These are phyloP conservation scores for Lanmaoa pseudosensibilis DNA, from an alignment of 768 basidiomycete species.

Conservation along the genomic window DNA sequence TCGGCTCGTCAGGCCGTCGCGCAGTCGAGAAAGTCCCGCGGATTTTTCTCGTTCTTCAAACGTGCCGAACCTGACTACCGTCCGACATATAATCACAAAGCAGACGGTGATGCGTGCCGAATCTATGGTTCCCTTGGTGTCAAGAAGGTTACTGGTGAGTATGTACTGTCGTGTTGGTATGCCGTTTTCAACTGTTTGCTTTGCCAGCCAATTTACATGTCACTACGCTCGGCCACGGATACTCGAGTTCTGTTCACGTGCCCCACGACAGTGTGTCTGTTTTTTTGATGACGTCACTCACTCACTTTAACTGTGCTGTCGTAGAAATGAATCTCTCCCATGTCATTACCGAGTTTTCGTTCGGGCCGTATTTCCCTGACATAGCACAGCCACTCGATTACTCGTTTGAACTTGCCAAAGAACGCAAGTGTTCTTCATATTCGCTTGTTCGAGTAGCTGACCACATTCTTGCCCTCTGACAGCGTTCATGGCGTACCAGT, in stretches of 20 bases:
- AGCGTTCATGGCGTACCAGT: conserved; percentile 92
- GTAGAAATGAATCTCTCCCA: conserved; percentile 96
- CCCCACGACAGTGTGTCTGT: conserved; percentile 72
- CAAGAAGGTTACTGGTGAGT: conserved; percentile 84
- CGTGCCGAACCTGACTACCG: conserved; percentile 49
- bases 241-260: conserved; percentile 82
- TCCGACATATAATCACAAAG: conserved; percentile 70
- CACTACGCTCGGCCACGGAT: conserved; percentile 94
- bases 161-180: background rate
- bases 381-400: conserved; percentile 94
- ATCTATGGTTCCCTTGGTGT: conserved; percentile 80
- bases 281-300: background rate
- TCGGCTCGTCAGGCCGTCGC: conserved; percentile 69
- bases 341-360: conserved; percentile 95
- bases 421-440: conserved; percentile 44
- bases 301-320: background rate
- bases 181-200: background rate
- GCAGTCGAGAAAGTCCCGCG: conserved; percentile 74
- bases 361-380: conserved; percentile 93
- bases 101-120: conserved; percentile 77
- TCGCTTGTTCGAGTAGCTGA: background rate
- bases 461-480: background rate
- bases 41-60: conserved; percentile 61
- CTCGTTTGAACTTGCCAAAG: conserved; percentile 71
- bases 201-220: conserved; percentile 85